Conservation (phyloP, 306 rosid genomes). For the Ochetophila trinervis region DNA sequence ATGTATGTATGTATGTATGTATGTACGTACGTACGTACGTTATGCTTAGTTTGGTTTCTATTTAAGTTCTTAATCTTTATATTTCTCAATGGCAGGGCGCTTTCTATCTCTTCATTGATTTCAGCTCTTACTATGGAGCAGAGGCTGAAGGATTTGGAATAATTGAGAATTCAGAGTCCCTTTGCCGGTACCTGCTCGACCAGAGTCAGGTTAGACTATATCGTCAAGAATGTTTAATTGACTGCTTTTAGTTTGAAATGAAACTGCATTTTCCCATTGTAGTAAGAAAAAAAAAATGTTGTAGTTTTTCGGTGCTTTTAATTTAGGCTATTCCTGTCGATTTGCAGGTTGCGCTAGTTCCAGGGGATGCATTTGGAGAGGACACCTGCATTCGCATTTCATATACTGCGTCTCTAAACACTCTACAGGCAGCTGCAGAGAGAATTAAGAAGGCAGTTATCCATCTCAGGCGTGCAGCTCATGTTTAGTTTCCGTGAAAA, state of each 20-base stretch:
- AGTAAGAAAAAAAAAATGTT: neutral
- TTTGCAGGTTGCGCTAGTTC: constrained; percentile 88
- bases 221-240: too few relatives aligned
- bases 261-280: too few relatives aligned
- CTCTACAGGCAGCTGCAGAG: constrained; percentile 76
- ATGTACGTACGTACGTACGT: neutral
- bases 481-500: constrained; percentile 28
- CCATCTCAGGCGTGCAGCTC: constrained; percentile 42
- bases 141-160: constrained; percentile 83
- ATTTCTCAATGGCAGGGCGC: constrained; percentile 68
- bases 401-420: constrained; percentile 75
- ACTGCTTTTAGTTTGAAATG: neutral
- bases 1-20: too few relatives aligned
- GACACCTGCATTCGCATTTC: constrained; percentile 87
- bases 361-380: constrained; percentile 90
- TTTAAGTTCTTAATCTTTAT: neutral
- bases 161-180: constrained; percentile 75
- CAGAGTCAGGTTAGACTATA: constrained; percentile 67
- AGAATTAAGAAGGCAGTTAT: constrained; percentile 70
- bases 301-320: constrained; percentile 4
- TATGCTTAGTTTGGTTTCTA: neutral
- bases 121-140: constrained; percentile 78
- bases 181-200: constrained; percentile 77
- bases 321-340: constrained; percentile 14
- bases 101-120: constrained; percentile 85